These are phyloP conservation scores for Solanum virginianum DNA, from an alignment of 257 asterid genomes.

Conservation along the genomic window DNA sequence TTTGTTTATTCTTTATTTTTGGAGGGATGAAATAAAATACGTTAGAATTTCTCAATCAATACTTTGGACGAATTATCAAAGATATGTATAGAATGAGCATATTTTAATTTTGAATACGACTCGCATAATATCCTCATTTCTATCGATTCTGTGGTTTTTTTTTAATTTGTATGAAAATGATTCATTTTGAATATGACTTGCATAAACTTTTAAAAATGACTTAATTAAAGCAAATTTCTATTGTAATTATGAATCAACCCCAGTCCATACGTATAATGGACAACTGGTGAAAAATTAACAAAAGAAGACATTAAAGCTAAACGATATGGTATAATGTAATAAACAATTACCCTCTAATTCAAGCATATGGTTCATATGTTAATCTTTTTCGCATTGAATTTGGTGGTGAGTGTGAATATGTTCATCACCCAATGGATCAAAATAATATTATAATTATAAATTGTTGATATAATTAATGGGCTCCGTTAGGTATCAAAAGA, in stretches of 20 bases:
- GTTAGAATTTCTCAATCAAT: background rate
- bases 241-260: background rate
- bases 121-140: background rate
- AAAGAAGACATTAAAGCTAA: background rate
- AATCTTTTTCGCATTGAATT: background rate
- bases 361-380: background rate
- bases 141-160: background rate
- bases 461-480: background rate
- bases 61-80: background rate
- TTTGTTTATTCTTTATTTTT: too few species aligned
- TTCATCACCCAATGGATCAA: background rate
- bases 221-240: too few species aligned
- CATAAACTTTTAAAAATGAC: background rate
- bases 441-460: background rate
- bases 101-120: background rate
- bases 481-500: background rate
- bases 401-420: background rate
- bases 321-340: too few species aligned
- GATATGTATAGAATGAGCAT: background rate
- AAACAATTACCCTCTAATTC: too few species aligned
- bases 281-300: background rate
- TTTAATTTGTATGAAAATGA: background rate
- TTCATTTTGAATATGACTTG: background rate
- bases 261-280: background rate
- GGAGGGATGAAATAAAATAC: too few species aligned